Base-by-base conservation (phyloP, 2,329 filamentous ascomycete genomes). In the Aspergillus candidus region DNA sequence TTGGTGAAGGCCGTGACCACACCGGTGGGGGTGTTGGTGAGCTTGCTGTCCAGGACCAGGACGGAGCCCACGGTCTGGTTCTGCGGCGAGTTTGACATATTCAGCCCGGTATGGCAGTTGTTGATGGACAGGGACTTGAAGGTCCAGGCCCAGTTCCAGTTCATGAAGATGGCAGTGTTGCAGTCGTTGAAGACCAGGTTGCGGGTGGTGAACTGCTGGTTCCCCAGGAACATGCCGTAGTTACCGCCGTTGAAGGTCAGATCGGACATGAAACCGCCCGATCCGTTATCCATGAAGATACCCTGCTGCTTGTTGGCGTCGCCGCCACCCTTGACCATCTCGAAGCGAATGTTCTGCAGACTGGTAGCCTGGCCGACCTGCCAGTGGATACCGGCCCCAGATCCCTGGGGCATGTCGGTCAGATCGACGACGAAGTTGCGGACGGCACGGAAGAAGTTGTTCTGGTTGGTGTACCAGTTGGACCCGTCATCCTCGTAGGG, bases 141-240 rank as follows among this genome's bases (percentile, higher is more conserved):
- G 35, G 83, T 81, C 84, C 86, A 94, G 13, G 82, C 74, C 88
- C 88, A 94, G 71, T 91, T 87, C 88, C 88, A 94, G 73, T 89
- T 89, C 82, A 93, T 85, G 70, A 79, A 88, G 51, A 94, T 81
- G 49, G 86, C 88, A 2, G 87, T 94, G 60, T 87, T 77, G 72
- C 86, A 90, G 65, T 79, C 76, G 63, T 86, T 87, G 76, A 94
- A 94, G 31, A 77, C 84, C 62, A 93, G 61, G 68, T 94, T 93
- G 54, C 88, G 83, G 22, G 82, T 84, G 32, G 87, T 91, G 68
- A 91, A 93, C 68, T 94, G 88, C 70, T 94, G 88, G 68, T 83
- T 89, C 39, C 88, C 88, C 18, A 91, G 72, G 69, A 88, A 91
- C 54, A 83, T 82, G 43, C 88, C 87, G 53, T 83, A 82, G 53